Percentiles rank a stretch among this genome's conserved stretches.
Conservation (phyloP, 2,329 filamentous ascomycete species). For the Botrytis sinoallii region DNA sequence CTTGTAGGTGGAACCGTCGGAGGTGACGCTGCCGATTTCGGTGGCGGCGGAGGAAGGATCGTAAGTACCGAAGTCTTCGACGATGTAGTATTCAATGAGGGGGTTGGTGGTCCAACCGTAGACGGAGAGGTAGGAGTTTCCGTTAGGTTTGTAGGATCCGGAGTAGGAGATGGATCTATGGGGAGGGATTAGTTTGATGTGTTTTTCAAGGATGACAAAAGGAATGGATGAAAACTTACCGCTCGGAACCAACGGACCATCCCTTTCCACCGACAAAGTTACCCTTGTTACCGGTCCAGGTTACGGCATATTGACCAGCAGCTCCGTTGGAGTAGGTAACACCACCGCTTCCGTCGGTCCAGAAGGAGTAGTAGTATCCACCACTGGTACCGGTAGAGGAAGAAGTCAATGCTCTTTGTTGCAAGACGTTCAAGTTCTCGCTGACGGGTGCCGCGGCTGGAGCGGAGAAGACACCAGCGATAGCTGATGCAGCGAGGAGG, state of each 20-base stretch:
- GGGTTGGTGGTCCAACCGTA: slow-evolving; percentile 51
- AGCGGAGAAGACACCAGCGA: slow-evolving; percentile 10
- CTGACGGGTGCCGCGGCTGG: slow-evolving; percentile 3
- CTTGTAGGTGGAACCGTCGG: slow-evolving; percentile 53
- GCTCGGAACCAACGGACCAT: slow-evolving; percentile 43
- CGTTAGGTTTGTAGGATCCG: slow-evolving; percentile 41
- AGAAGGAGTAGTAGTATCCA: slow-evolving; percentile 54
- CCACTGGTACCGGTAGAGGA: slow-evolving; percentile 14
- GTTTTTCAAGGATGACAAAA: background rate
- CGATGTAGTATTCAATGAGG: slow-evolving; percentile 47
- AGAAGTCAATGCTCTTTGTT: slow-evolving; percentile 4
- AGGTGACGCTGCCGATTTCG: slow-evolving; percentile 49
- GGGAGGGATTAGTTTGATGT: background rate
- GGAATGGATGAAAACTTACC: slow-evolving; percentile 20
- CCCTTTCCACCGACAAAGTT: slow-evolving; percentile 52
- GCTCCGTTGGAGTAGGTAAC: slow-evolving; percentile 54
- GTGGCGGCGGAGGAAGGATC: slow-evolving; percentile 48
- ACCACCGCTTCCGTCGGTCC: slow-evolving; percentile 49
- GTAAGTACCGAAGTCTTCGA: slow-evolving; percentile 52
- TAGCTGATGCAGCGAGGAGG: slow-evolving; percentile 16
- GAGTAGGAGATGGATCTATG: slow-evolving; percentile 42
- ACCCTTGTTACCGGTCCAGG: slow-evolving; percentile 44
- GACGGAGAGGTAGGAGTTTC: slow-evolving; percentile 51
- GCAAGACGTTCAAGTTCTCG: slow-evolving; percentile 1
- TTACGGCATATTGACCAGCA: slow-evolving; percentile 49